Base-by-base conservation (phyloP, 2,329 filamentous ascomycete species). In the Aureobasidium leucospermi region DNA sequence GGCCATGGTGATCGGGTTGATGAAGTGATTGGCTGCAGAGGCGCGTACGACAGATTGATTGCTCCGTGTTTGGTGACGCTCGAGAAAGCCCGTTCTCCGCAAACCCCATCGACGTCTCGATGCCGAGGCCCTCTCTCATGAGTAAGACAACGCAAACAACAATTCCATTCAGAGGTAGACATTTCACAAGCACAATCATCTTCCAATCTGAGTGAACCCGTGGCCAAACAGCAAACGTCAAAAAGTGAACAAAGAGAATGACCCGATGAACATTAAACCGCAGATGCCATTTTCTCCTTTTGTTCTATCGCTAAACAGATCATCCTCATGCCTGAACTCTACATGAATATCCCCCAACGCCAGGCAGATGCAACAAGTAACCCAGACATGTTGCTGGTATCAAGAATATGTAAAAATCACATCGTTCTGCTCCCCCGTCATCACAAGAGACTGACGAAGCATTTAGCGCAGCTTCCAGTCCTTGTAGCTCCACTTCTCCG, bases 401-500 rank as follows among this genome's bases (percentile, higher is more conserved):
- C 52, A 29, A 56, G 29, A 23, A 38, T 2, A 34, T 56, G 31
- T 51, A 34, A 36, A 29, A 56, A 46, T 29, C 31, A 38, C 10
- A 29, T 10, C 16, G 29, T 16, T 16, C 16, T 41, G 36, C 36
- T 41, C 16, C 13, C 29, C 4, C 47, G 11, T 16, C 16, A 42
- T 1, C 15, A 39, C 38, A 41, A 31, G 34, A 5, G 4, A 36
- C 32, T 23, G 23, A 49, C 7, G 32, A 9, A 19, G 41, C 41
- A 32, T 48, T n/a, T 41, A 62, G 31, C 43, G 53, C 58, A 89
- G 74, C 67, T 79, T 81, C 75, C 96, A 99, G 72, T 99, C 94
- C 81, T 99, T 99, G 79, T 96, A 89, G 46, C 87, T 85, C 94
- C 94, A 99, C 77, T 97, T 99, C 82, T 97, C 94, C 6, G 90